These are phyloP conservation scores for Lactarius hatsudake DNA, from an alignment of 768 basidiomycete species.

Conservation along the genomic window DNA sequence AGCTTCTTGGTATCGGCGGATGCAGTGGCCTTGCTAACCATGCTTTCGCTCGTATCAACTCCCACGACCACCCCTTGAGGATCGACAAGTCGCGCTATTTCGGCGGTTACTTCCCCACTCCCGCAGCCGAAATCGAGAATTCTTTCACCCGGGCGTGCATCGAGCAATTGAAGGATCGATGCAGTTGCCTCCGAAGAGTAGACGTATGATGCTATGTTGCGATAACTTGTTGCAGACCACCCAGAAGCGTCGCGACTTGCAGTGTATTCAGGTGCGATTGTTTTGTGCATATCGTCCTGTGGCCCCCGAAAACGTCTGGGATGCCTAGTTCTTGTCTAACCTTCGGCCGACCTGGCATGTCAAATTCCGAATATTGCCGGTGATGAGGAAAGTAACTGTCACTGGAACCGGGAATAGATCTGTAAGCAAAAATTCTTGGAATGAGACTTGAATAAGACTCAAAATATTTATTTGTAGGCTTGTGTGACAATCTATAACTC, in stretches of 20 bases:
- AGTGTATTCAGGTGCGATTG: not conserved
- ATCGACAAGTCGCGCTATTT: conserved; percentile 54
- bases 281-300: too few relatives aligned
- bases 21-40: conserved; percentile 47
- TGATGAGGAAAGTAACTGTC: too few relatives aligned
- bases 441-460: too few relatives aligned
- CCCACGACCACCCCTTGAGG: conserved; percentile 56
- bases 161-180: conserved; percentile 57
- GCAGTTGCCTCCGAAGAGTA: conserved; percentile 55
- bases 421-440: too few relatives aligned
- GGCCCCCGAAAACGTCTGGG: too few relatives aligned
- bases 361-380: too few relatives aligned
- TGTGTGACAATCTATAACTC: too few relatives aligned
- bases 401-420: too few relatives aligned
- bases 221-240: conserved; percentile 63
- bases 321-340: too few relatives aligned
- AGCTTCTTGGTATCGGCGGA: not conserved
- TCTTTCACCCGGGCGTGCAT: conserved; percentile 61
- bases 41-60: conserved; percentile 65
- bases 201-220: conserved; percentile 64
- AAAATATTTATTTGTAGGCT: too few relatives aligned
- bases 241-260: conserved; percentile 8
- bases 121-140: conserved; percentile 83
- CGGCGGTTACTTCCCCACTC: conserved; percentile 69
- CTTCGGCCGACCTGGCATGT: too few relatives aligned